Evolutionary conservation across 805 yeast genomes (phyloP).

Genomic region (Millerago galiae): DNA sequence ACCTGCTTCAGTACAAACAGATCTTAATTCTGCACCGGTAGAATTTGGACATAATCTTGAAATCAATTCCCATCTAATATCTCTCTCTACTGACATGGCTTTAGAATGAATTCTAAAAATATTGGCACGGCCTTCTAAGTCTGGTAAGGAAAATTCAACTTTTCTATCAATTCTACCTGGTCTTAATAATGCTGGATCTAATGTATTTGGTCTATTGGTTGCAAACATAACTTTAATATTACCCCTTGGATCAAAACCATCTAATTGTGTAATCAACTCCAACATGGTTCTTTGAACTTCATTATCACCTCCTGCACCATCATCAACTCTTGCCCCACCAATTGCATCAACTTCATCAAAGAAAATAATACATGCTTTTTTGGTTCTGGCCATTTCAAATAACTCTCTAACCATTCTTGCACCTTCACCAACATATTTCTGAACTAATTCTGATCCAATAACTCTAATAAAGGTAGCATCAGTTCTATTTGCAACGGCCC

Average conservation of each 20-base stretch:
- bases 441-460: constrained; percentile 96
- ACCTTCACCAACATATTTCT: constrained; percentile 99
- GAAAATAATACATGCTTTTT: constrained; percentile 95
- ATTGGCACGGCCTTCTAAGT: constrained; percentile 95
- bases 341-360: constrained; percentile 98
- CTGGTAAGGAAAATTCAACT: constrained; percentile 95
- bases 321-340: constrained; percentile 99
- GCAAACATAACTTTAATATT: constrained; percentile 99
- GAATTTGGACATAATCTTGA: constrained; percentile 97
- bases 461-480: constrained; percentile 98
- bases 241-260: constrained; percentile 98
- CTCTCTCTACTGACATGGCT: constrained; percentile 96
- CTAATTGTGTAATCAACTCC: constrained; percentile 95
- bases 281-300: constrained; percentile 99
- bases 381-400: constrained; percentile 98
- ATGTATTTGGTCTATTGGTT: constrained; percentile 94
- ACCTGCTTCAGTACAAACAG: constrained; percentile 99
- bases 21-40: constrained; percentile 97
- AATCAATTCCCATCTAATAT: constrained; percentile 96
- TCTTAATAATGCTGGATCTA: constrained; percentile 95
- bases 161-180: constrained; percentile 99
- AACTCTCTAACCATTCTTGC: constrained; percentile 99
- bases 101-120: constrained; percentile 96
- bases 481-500: constrained; percentile 98
- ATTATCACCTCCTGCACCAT: constrained; percentile 99